Evolutionary conservation across 2,329 filamentous ascomycete species (phyloP), one percentile per base, ranked within the genome.

Genomic region (Fusarium compactum): DNA sequence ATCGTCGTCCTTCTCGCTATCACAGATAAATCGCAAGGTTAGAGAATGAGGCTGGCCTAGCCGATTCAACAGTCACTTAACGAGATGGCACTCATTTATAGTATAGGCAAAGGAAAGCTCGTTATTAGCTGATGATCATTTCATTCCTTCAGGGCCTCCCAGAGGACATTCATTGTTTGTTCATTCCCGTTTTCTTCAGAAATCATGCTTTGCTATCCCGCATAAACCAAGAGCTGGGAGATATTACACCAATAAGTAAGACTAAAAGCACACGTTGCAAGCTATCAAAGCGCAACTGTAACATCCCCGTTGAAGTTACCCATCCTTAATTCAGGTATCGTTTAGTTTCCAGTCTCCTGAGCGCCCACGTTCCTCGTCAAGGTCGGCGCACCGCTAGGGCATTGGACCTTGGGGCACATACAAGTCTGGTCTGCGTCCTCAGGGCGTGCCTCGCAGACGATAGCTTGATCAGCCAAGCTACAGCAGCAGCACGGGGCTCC

Each of bases 401-500:
- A 69, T 54, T 67, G 61, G 27, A 67, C 62, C 25, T 58, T 47
- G 27, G 74, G 58, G 48, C 73, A 76, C 14, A 73, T 47, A 44
- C 75, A 77, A 11, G 64, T 56, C 32, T 71, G 59, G 20, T 69
- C 59, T 27, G 70, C 53, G 20, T 38, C 61, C 10, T 65, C 34
- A 29, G 57, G 47, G 48, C 68, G 68, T 18, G 71, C 43, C 22
- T 66, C 45, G 41, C 74, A 76, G 12, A 76, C 60, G 22, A 74
- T 66, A 25, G 70, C 55, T 11, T 56, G 44, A 18, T 62, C 60
- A 8, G 48, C 55, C 10, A 58, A 10, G 50, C 73, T 59, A 51
- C 74, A 76, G 62, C 73, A 76, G 52, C 74, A 76, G 59, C 74
- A 76, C 5, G 62, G 62, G 8, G 48, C 25, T 18, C 45, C 38